phyloP scores from a whole-genome alignment of 1,284 basidiomycete genomes.

The Tremellales sp. region DNA sequence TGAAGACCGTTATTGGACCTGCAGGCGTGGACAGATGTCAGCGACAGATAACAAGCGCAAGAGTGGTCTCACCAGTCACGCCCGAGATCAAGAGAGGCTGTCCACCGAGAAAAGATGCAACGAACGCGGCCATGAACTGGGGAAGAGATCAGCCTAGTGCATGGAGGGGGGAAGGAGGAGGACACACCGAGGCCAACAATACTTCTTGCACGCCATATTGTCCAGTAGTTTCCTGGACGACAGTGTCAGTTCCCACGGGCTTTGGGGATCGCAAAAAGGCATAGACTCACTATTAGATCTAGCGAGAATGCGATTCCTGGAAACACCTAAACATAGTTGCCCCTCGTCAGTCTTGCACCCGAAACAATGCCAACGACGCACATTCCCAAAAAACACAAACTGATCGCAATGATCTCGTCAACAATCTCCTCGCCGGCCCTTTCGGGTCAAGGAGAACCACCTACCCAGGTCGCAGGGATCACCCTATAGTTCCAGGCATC shows the following conservation, averaged over 20 bases:
- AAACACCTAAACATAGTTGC: constrained; percentile 54
- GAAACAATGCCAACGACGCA: constrained; percentile 11
- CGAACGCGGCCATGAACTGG: constrained; percentile 82
- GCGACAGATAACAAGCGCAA: not conserved
- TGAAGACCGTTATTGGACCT: constrained; percentile 86
- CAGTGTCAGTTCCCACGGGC: not conserved
- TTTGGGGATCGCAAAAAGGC: not conserved
- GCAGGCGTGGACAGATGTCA: constrained; percentile 3
- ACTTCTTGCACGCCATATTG: constrained; percentile 91
- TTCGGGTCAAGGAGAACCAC: constrained; percentile 65
- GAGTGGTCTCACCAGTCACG: constrained; percentile 65
- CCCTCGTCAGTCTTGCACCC: constrained; percentile 6
- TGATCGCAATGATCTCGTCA: constrained; percentile 7
- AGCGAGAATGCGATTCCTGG: constrained; percentile 90
- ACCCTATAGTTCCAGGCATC: constrained; percentile 82
- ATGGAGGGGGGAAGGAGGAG: constrained; percentile 23
- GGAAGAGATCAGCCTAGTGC: not conserved
- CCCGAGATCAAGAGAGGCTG: constrained; percentile 92
- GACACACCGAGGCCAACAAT: constrained; percentile 46
- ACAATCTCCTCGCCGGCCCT: constrained; percentile 77
- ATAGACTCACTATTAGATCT: constrained; percentile 66
- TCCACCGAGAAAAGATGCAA: constrained; percentile 85
- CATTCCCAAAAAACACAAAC: constrained; percentile 48
- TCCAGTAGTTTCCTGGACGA: constrained; percentile 62
- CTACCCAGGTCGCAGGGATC: constrained; percentile 46